phyloP scores from a whole-genome alignment of 2,329 filamentous ascomycete genomes.

The Penicillium digitatum region DNA sequence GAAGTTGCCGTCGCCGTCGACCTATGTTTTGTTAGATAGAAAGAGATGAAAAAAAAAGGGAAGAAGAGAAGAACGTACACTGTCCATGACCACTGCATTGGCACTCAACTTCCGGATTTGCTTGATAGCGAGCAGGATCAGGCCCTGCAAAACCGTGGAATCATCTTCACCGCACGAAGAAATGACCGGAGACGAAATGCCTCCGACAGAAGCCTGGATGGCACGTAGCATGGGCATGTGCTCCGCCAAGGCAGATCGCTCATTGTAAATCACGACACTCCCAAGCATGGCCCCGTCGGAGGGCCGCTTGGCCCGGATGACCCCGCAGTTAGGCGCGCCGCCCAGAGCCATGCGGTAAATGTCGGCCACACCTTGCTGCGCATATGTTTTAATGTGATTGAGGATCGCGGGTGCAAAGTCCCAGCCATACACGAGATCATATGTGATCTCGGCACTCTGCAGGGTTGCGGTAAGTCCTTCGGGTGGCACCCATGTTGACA shows the following conservation, averaged over 20 bases:
- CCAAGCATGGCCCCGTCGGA: conserved; percentile 67
- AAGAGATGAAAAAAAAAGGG: background rate
- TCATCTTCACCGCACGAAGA: conserved; percentile 64
- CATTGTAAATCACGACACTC: conserved; percentile 74
- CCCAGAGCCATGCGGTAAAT: conserved; percentile 73
- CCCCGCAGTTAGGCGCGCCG: conserved; percentile 68
- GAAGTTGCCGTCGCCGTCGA: conserved; percentile 66
- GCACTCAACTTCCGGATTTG: conserved; percentile 78
- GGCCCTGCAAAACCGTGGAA: conserved; percentile 68
- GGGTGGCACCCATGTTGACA: conserved; percentile 70
- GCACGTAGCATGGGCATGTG: conserved; percentile 67
- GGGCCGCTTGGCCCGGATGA: conserved; percentile 73
- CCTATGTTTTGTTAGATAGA: conserved; percentile 45
- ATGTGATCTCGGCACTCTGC: conserved; percentile 68
- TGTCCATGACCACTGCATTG: conserved; percentile 69
- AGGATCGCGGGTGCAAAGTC: conserved; percentile 72
- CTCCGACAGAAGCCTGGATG: conserved; percentile 57
- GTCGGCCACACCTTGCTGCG: conserved; percentile 72
- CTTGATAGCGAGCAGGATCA: conserved; percentile 74
- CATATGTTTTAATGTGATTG: conserved; percentile 67
- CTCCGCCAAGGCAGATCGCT: conserved; percentile 62
- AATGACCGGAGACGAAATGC: conserved; percentile 76
- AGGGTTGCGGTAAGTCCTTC: conserved; percentile 72
- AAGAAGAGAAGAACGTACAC: conserved; percentile 55
- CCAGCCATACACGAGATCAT: conserved; percentile 77